phyloP scores from a whole-genome alignment of 1,284 basidiomycete species.

The Marasmius sp. region DNA sequence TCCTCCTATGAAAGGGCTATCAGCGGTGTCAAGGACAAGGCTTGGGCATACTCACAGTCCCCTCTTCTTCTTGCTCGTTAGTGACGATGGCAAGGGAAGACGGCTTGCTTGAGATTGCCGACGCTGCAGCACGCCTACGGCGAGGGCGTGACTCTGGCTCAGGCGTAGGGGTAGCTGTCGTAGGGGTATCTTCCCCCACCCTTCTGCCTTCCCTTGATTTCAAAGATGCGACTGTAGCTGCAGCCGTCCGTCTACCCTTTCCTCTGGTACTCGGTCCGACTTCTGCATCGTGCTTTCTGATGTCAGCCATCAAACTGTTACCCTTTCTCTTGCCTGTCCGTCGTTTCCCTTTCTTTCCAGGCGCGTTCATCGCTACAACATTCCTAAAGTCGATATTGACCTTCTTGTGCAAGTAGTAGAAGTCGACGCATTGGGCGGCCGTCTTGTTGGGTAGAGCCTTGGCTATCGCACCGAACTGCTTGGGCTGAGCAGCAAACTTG shows the following conservation, averaged over 20 bases:
- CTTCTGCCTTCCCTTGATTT: slow-evolving; percentile 11
- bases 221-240: slow-evolving; percentile 22
- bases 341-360: slow-evolving; percentile 57
- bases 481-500: slow-evolving; percentile 84
- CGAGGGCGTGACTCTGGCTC: slow-evolving; percentile 55
- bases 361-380: slow-evolving; percentile 64
- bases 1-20: slow-evolving; percentile 19
- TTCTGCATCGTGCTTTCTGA: slow-evolving; percentile 73
- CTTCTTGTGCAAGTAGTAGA: slow-evolving; percentile 96
- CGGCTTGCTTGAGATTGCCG: slow-evolving; percentile 27
- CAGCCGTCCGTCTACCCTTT: slow-evolving; percentile 28
- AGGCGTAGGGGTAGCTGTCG: slow-evolving; percentile 57
- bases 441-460: slow-evolving; percentile 84
- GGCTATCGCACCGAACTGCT: slow-evolving; percentile 92
- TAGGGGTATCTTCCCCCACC: neutral
- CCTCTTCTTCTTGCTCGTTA: slow-evolving; percentile 40
- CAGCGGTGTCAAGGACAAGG: slow-evolving; percentile 16
- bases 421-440: slow-evolving; percentile 86
- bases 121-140: slow-evolving; percentile 33
- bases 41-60: slow-evolving; percentile 3
- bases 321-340: slow-evolving; percentile 70
- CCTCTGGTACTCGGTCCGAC: slow-evolving; percentile 29
- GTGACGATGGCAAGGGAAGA: slow-evolving; percentile 31
- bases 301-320: slow-evolving; percentile 77
- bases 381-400: slow-evolving; percentile 82